Evolutionary conservation across 495 filamentous ascomycete species (phyloP).

Genomic region (Daldinia bambusicola): DNA sequence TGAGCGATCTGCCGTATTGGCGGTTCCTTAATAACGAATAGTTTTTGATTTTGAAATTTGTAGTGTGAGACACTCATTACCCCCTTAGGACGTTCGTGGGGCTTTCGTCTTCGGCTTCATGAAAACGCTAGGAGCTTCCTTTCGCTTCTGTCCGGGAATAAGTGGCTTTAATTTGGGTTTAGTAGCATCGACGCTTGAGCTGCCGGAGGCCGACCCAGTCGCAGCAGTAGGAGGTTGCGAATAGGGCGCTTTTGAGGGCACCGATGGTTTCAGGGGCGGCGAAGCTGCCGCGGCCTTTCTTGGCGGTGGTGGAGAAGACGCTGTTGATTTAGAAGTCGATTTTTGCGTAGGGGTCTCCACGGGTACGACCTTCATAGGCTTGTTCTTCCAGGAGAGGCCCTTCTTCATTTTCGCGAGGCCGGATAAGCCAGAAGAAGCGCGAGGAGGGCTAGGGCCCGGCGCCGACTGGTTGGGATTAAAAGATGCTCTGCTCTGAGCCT

Average conservation of each 20-base stretch:
- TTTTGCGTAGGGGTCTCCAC: conserved; percentile 10
- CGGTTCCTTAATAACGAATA: no score
- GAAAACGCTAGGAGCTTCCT: conserved; percentile 47
- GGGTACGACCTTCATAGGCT: conserved; percentile 13
- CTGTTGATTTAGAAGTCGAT: conserved; percentile 3
- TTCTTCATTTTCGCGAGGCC: conserved; percentile 36
- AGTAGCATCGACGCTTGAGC: conserved; percentile 14
- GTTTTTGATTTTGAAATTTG: background rate
- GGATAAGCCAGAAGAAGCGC: conserved; percentile 4
- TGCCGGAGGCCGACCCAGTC: background rate
- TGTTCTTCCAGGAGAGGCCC: conserved; percentile 22
- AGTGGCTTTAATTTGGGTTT: conserved; percentile 5
- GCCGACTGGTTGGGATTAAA: background rate
- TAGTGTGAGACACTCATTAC: background rate
- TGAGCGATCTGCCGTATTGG: background rate
- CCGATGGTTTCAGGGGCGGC: background rate
- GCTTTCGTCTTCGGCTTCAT: conserved; percentile 46
- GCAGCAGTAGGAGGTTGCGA: background rate
- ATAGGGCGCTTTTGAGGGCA: background rate
- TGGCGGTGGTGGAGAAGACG: conserved; percentile 6
- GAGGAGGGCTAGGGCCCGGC: background rate
- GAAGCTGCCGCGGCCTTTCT: conserved; percentile 1
- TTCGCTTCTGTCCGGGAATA: conserved; percentile 42
- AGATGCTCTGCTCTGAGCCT: conserved; percentile 3
- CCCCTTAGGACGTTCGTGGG: conserved; percentile 30